Conservation (phyloP, 495 filamentous ascomycete genomes). For the Neurospora hispaniola region DNA sequence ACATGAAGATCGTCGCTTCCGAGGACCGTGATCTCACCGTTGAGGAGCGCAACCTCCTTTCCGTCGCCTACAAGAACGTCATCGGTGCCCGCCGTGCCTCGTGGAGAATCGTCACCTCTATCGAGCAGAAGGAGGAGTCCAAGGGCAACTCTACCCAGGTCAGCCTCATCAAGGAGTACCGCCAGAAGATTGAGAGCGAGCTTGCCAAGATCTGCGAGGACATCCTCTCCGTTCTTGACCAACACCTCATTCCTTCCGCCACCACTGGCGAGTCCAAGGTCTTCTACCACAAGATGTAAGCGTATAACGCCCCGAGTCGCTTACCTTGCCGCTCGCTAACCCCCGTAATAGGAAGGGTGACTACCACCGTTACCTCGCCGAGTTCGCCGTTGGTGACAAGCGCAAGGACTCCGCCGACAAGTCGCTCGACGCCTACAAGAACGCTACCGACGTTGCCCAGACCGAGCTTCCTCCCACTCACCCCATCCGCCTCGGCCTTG, state of each 20-base stretch:
- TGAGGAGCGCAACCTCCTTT: constrained; percentile 98
- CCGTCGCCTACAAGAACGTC: constrained; percentile 99
- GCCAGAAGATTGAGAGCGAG: constrained; percentile 97
- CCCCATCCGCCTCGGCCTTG: constrained; percentile 96
- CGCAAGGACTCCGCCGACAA: constrained; percentile 95
- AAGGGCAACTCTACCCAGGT: constrained; percentile 97
- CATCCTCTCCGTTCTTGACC: constrained; percentile 91
- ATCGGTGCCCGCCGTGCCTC: constrained; percentile 97
- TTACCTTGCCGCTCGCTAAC: constrained; percentile 18
- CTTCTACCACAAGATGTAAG: constrained; percentile 99
- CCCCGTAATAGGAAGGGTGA: constrained; percentile 78
- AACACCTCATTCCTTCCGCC: constrained; percentile 93
- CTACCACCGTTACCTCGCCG: constrained; percentile 98
- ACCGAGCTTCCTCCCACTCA: constrained; percentile 97
- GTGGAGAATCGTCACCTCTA: constrained; percentile 99
- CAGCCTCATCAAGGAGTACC: constrained; percentile 95
- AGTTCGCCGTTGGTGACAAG: constrained; percentile 95
- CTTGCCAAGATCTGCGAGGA: constrained; percentile 99
- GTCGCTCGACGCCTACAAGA: constrained; percentile 95
- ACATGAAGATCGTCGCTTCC: constrained; percentile 98
- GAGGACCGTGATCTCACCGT: constrained; percentile 96
- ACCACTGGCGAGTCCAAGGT: constrained; percentile 98
- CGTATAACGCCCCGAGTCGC: constrained; percentile 4
- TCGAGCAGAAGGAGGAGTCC: constrained; percentile 99
- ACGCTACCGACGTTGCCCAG: constrained; percentile 91